phyloP scores from a whole-genome alignment of 2,329 filamentous ascomycete genomes.

The Aureobasidium lini region DNA sequence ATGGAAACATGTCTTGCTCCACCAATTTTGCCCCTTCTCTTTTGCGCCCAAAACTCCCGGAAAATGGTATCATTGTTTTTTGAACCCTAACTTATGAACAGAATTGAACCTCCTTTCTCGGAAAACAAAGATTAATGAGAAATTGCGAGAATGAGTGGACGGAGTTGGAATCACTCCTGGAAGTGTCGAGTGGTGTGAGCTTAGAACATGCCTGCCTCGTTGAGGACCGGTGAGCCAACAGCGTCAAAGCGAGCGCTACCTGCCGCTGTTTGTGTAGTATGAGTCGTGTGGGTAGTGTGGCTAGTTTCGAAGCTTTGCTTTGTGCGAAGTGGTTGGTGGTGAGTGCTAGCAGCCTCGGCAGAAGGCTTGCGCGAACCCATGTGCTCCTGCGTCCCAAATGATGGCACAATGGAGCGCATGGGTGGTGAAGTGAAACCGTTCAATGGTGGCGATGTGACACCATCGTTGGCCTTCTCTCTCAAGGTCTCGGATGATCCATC shows the following conservation, averaged over 20 bases:
- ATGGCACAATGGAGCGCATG: not conserved
- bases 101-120: not conserved
- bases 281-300: not conserved
- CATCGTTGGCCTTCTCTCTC: not conserved
- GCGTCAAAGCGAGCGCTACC: slow-evolving; percentile 14
- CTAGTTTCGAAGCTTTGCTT: slow-evolving; percentile 5
- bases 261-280: not conserved
- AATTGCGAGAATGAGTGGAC: not conserved
- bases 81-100: not conserved
- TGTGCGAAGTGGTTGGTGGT: not conserved
- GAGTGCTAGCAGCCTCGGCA: not conserved
- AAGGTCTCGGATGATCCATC: not conserved
- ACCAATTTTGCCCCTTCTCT: not conserved
- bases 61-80: not conserved
- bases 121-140: not conserved
- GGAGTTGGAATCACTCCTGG: no score
- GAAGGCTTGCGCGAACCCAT: slow-evolving; percentile 6
- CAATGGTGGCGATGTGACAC: slow-evolving; percentile 6
- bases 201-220: slow-evolving; percentile 17
- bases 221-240: slow-evolving; percentile 15
- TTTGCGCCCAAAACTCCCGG: slow-evolving; percentile 8
- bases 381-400: slow-evolving; percentile 6
- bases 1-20: not conserved
- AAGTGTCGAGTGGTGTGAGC: not conserved
- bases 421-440: slow-evolving; percentile 6